phyloP scores from a whole-genome alignment of 225 moss, liverwort and hornwort species.

The Physcomitrellopsis africana region DNA sequence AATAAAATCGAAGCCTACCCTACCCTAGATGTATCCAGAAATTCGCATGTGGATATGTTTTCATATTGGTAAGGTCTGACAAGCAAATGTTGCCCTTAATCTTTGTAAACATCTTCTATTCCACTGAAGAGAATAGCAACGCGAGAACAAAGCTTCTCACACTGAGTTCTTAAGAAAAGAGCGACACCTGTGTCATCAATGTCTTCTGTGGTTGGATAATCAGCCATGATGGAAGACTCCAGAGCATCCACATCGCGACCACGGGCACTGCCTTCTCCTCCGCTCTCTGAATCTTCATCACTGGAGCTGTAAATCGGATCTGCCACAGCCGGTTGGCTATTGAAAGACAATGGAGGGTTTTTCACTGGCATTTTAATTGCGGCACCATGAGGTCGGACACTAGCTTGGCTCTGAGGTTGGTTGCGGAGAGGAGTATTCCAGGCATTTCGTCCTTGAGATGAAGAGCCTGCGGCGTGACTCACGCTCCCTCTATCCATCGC shows the following conservation, averaged over 20 bases:
- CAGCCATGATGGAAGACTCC: conserved; percentile 56
- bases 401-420: conserved; percentile 9
- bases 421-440: conserved; percentile 45
- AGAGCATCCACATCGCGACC: conserved; percentile 44
- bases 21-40: neutral
- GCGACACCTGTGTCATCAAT: conserved; percentile 51
- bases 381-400: neutral
- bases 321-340: conserved; percentile 16
- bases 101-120: neutral
- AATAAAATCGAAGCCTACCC: neutral
- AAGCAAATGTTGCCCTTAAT: neutral
- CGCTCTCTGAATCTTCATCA: conserved; percentile 62
- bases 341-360: conserved; percentile 35
- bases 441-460: conserved; percentile 46
- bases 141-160: neutral
- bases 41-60: neutral
- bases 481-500: conserved; percentile 42
- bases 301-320: conserved; percentile 42
- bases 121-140: conserved; percentile 3
- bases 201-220: conserved; percentile 52
- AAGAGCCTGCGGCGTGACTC: conserved; percentile 32
- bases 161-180: neutral
- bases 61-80: neutral
- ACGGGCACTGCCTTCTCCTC: conserved; percentile 44
- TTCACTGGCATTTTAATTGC: conserved; percentile 23